Conservation (phyloP, 352 stramenopile species). For the Elongisporangium prolatum region DNA sequence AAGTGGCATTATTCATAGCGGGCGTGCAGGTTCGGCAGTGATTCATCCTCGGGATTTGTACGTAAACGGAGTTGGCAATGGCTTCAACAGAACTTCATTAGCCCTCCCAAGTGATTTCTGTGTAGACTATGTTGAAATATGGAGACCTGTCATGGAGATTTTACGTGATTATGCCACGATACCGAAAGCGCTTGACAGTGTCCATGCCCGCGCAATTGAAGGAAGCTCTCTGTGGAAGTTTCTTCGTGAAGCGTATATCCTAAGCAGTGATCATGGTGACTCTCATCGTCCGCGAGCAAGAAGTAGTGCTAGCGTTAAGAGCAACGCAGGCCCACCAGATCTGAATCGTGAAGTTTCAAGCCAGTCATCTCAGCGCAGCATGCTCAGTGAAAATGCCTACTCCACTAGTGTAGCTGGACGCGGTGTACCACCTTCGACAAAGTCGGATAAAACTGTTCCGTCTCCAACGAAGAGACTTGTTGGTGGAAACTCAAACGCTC, state of each 20-base stretch:
- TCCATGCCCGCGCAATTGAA: conserved; percentile 38
- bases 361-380: conserved; percentile 38
- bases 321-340: conserved; percentile 29
- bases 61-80: conserved; percentile 23
- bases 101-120: conserved; percentile 43
- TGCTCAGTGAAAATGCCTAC: conserved; percentile 10
- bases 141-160: conserved; percentile 33
- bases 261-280: conserved; percentile 11
- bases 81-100: conserved; percentile 21
- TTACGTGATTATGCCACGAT: conserved; percentile 37
- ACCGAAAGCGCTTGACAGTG: conserved; percentile 38
- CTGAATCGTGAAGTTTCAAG: conserved; percentile 42
- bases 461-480: conserved; percentile 49
- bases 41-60: conserved; percentile 60
- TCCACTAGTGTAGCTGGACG: not conserved
- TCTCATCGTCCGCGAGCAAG: conserved; percentile 16
- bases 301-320: conserved; percentile 29
- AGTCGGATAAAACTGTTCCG: conserved; percentile 27
- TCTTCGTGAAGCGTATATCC: conserved; percentile 49
- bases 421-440: conserved; percentile 3
- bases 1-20: conserved; percentile 36
- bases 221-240: conserved; percentile 44
- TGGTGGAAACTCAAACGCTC: conserved; percentile 14
- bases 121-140: conserved; percentile 60
- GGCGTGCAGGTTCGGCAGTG: conserved; percentile 40